Conservation (phyloP, 1,284 basidiomycete species). For the Exobasidium rhododendri region DNA sequence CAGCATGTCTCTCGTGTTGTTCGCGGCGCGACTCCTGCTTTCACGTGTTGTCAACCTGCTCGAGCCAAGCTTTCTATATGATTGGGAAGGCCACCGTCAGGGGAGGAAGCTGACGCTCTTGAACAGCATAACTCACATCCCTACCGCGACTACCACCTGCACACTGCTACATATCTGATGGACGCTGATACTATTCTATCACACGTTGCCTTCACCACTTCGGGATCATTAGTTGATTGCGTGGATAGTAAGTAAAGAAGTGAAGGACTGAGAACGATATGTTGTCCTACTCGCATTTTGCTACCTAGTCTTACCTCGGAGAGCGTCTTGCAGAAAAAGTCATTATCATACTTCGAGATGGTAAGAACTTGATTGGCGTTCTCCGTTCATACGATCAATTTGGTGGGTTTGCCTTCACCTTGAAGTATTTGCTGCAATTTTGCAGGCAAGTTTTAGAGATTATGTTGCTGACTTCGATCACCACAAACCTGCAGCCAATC, state of each 20-base stretch:
- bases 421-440: neutral
- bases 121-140: no score
- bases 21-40: no score
- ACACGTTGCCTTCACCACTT: constrained; percentile 53
- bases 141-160: no score
- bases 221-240: constrained; percentile 50
- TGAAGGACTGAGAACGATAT: neutral
- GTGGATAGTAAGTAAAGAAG: constrained; percentile 43
- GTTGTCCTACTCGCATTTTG: neutral
- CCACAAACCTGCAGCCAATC: constrained; percentile 69
- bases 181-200: constrained; percentile 48
- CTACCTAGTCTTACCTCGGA: neutral
- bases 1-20: no score
- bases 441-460: neutral
- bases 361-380: constrained; percentile 91
- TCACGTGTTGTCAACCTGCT: no score
- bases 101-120: no score
- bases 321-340: no score
- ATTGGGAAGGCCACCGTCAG: no score
- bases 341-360: constrained; percentile 91
- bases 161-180: no score
- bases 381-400: constrained; percentile 98
- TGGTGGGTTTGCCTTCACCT: constrained; percentile 61
- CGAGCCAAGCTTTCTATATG: no score
- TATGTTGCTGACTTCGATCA: neutral